Base-by-base conservation (phyloP, 176 grass and related monocot species). In the Phoenix roebelenii region DNA sequence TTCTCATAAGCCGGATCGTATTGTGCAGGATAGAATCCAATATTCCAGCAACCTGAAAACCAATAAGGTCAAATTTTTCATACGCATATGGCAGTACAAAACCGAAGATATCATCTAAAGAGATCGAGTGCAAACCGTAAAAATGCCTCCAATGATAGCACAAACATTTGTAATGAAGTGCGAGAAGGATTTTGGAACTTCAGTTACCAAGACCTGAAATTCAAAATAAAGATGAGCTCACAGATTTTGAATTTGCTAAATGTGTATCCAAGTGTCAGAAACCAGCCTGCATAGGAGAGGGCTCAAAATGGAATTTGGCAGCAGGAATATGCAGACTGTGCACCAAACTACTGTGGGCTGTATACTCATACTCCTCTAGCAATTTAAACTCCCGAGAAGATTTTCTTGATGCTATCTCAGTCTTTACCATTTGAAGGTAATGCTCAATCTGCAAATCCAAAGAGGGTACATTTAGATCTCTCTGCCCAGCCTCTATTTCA, bases 101-200 rank as follows among this genome's bases (percentile, higher is more conserved):
- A 28, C 3, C 18, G 25, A 14, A 60, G 25, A 50, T 50, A 55
- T 15, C 29, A 24, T 51, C 35, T 54, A 55, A 60, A 57, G n/a
- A 24, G 23, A 72, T 23, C 7, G 35, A 68, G 35, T 66, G 66
- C 76, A 30, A 71, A 99, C 94, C 82, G 94, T 99, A 69, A 99
- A 99, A 58, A 99, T 25, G 23, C 94, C 94, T 76, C 94, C 94
- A 65, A 99, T 86, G 57, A 99, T 99, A 23, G 94, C 94, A 59
- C 88, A 99, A 20, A 99, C 70, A 72, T 99, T 93, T 77, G 94
- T 99, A 76, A 99, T 76, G 62, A 99, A 99, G 73, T 99, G 88
- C 32, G 94, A 93, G 59, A 93, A 99, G 10, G 82, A 89, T 77
- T 71, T 98, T 12, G 88, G 88, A 63, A 85, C 60, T 90, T 89